A percentile compares a stretch with the other conserved stretches of the same genome.
These are phyloP conservation scores for Mycena haematopus DNA, from an alignment of 768 basidiomycete species.

Conservation along the genomic window DNA sequence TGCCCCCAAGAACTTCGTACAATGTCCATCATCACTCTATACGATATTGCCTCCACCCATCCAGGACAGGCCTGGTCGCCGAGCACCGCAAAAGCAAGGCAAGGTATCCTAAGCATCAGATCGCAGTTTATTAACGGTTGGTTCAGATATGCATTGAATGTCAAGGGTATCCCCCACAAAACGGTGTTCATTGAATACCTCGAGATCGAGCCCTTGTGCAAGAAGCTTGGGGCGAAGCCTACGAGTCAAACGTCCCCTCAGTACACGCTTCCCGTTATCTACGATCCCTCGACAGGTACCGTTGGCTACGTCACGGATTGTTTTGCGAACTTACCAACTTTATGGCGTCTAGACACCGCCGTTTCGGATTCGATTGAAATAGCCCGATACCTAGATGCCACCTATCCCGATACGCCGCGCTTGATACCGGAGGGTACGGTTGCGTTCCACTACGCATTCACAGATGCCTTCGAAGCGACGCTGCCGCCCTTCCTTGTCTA, in stretches of 20 bases:
- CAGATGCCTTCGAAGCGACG: conserved; percentile 26
- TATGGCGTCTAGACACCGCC: conserved; percentile 21
- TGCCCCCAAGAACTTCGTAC: background rate
- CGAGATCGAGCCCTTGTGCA: conserved; percentile 47
- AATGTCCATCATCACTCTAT: conserved; percentile 40
- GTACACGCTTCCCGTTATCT: conserved; percentile 59
- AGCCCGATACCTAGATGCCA: conserved; percentile 56
- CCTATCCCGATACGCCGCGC: conserved; percentile 48
- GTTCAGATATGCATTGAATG: conserved; percentile 42
- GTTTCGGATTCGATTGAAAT: conserved; percentile 54
- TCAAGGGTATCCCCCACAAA: conserved; percentile 46
- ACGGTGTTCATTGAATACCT: conserved; percentile 61
- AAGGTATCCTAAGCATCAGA: background rate
- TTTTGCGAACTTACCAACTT: background rate
- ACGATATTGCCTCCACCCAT: conserved; percentile 44
- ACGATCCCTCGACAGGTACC: conserved; percentile 48
- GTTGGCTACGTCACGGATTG: background rate
- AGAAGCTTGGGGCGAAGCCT: conserved; percentile 45
- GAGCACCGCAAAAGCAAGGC: conserved; percentile 43
- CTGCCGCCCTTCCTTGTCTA: conserved; percentile 25
- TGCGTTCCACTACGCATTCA: conserved; percentile 45
- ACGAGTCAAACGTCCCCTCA: conserved; percentile 41
- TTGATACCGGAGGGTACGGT: conserved; percentile 46
- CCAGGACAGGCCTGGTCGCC: conserved; percentile 42
- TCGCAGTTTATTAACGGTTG: background rate